These are phyloP conservation scores for Aureobasidium sp. DNA, from an alignment of 2,329 filamentous ascomycete genomes.

Conservation along the genomic window DNA sequence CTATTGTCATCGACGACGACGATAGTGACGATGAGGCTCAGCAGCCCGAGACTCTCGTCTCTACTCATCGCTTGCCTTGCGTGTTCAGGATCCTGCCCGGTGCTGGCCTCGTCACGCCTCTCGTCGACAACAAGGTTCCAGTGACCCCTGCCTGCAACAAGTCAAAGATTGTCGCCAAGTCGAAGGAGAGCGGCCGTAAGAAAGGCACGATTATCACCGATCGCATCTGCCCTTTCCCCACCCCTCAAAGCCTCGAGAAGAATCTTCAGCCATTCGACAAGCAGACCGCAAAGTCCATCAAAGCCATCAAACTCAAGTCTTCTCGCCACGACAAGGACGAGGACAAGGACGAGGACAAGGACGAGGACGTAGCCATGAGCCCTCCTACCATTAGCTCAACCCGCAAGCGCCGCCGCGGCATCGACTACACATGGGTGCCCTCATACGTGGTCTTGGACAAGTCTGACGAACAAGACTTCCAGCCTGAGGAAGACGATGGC, in stretches of 20 bases:
- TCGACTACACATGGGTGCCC: background rate
- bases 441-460: background rate
- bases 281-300: background rate
- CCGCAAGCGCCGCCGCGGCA: background rate
- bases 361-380: background rate
- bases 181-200: background rate
- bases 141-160: background rate
- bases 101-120: background rate
- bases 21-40: background rate
- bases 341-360: background rate
- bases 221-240: background rate
- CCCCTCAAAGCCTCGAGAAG: background rate
- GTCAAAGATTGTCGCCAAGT: background rate
- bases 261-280: background rate
- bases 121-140: background rate
- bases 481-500: background rate
- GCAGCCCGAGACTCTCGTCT: background rate
- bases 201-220: too few species aligned
- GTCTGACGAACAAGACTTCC: background rate
- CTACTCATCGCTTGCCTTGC: background rate
- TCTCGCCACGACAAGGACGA: background rate
- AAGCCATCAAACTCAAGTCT: background rate
- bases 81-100: background rate
- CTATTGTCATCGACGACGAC: background rate
- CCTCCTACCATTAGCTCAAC: background rate